phyloP scores from a whole-genome alignment of 352 stramenopile genomes.

The Pythium insidiosum region DNA sequence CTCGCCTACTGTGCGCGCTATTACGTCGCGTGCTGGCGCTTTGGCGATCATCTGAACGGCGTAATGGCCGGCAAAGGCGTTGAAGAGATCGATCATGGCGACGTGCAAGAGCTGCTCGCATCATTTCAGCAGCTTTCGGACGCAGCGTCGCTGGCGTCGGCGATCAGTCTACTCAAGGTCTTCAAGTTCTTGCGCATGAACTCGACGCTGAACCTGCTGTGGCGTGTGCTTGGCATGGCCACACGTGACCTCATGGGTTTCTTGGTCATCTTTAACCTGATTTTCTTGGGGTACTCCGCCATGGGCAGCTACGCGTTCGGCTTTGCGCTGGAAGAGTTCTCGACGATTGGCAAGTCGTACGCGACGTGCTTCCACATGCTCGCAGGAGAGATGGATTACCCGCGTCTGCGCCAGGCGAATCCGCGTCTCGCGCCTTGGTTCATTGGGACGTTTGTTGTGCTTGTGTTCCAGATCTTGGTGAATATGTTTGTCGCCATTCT shows the following conservation, averaged over 20 bases:
- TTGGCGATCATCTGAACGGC: constrained; percentile 32
- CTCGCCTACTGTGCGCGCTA: constrained; percentile 64
- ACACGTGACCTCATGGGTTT: constrained; percentile 83
- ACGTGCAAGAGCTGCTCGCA: constrained; percentile 49
- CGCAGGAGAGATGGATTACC: constrained; percentile 76
- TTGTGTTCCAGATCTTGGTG: constrained; percentile 82
- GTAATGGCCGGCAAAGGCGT: constrained; percentile 23
- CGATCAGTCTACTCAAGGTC: constrained; percentile 79
- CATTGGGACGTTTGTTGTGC: constrained; percentile 79
- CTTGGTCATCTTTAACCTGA: constrained; percentile 84
- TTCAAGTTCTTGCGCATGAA: constrained; percentile 90
- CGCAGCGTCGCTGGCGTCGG: constrained; percentile 59
- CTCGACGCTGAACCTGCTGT: constrained; percentile 81
- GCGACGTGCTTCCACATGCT: constrained; percentile 86
- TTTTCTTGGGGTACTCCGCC: constrained; percentile 79
- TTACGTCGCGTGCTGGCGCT: constrained; percentile 49
- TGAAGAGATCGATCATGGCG: constrained; percentile 53
- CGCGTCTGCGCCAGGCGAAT: constrained; percentile 67
- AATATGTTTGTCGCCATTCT: constrained; percentile 90
- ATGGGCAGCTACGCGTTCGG: constrained; percentile 84
- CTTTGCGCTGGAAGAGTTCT: constrained; percentile 78
- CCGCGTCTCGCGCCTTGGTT: constrained; percentile 72
- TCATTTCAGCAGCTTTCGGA: constrained; percentile 73
- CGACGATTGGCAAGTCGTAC: constrained; percentile 74
- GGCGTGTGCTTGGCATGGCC: constrained; percentile 77